Conservation (phyloP, 768 basidiomycete genomes). For the Tricholoma saponaceum region DNA sequence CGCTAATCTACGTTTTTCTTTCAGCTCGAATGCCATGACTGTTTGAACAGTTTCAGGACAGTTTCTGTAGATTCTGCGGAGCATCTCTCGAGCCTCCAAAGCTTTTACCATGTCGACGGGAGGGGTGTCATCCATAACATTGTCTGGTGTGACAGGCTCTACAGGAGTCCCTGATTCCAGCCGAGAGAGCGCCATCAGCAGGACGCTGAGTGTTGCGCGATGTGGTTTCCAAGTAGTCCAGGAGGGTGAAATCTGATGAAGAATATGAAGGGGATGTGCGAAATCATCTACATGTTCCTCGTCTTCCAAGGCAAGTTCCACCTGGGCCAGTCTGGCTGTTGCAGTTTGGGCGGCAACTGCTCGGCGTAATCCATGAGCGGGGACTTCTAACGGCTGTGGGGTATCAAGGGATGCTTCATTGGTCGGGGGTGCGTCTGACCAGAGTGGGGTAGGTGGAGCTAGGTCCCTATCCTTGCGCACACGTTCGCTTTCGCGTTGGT, state of each 20-base stretch:
- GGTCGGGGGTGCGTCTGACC: slow-evolving; percentile 27
- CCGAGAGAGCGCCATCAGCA: slow-evolving; percentile 42
- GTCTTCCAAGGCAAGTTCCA: slow-evolving; percentile 8
- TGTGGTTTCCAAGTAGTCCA: slow-evolving; percentile 72
- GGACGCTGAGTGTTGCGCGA: slow-evolving; percentile 37
- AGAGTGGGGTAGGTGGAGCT: slow-evolving; percentile 36
- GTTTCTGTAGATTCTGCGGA: slow-evolving; percentile 42
- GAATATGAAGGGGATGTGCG: slow-evolving; percentile 53
- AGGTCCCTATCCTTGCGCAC: slow-evolving; percentile 22
- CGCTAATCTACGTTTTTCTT: slow-evolving; percentile 25
- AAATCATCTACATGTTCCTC: slow-evolving; percentile 38
- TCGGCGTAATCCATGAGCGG: slow-evolving; percentile 20
- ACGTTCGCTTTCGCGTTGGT: slow-evolving; percentile 30
- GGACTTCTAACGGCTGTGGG: slow-evolving; percentile 22
- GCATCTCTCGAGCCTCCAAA: slow-evolving; percentile 33
- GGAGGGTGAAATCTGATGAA: slow-evolving; percentile 59
- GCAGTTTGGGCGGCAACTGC: slow-evolving; percentile 17
- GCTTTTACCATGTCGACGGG: slow-evolving; percentile 15
- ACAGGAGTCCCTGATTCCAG: slow-evolving; percentile 49
- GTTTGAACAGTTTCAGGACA: slow-evolving; percentile 44
- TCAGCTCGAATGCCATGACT: slow-evolving; percentile 29
- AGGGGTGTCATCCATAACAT: slow-evolving; percentile 20
- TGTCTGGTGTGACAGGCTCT: slow-evolving; percentile 30
- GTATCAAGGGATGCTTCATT: slow-evolving; percentile 17
- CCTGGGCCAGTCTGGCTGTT: slow-evolving; percentile 8